Conservation (phyloP, 768 basidiomycete species). For the Xerocomellus chrysenteron region DNA sequence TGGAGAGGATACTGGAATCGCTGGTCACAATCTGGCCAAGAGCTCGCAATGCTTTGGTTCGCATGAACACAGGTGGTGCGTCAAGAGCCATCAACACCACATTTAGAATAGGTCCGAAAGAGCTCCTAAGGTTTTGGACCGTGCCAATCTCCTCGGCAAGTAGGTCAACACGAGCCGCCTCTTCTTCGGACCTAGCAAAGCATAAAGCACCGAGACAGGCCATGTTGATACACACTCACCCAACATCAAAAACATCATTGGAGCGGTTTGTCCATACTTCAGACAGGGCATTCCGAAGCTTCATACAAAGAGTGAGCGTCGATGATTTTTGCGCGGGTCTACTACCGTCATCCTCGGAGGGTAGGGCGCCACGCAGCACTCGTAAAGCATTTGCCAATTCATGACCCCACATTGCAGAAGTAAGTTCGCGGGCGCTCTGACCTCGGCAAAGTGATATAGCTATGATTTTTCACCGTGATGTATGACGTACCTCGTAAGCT, state of each 20-base stretch:
- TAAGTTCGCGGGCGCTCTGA: conserved; percentile 79
- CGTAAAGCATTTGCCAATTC: conserved; percentile 74
- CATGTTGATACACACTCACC: conserved; percentile 44
- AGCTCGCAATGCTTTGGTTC: conserved; percentile 90
- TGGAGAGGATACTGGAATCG: conserved; percentile 78
- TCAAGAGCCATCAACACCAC: conserved; percentile 79
- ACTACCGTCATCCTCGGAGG: conserved; percentile 39
- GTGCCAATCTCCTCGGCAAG: conserved; percentile 76
- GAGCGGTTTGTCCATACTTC: conserved; percentile 71
- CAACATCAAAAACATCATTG: conserved; percentile 78
- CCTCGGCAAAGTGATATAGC: not conserved
- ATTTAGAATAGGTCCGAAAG: conserved; percentile 81
- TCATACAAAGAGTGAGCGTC: conserved; percentile 45
- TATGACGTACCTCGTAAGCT: conserved; percentile 65
- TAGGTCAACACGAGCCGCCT: conserved; percentile 63
- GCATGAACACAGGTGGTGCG: conserved; percentile 84
- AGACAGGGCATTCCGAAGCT: conserved; percentile 61
- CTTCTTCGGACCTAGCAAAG: conserved; percentile 62
- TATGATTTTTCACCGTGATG: not conserved
- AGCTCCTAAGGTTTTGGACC: conserved; percentile 70
- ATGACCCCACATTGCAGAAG: conserved; percentile 76
- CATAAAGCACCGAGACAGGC: conserved; percentile 1
- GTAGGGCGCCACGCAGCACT: conserved; percentile 51
- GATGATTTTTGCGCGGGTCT: conserved; percentile 20
- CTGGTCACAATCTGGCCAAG: conserved; percentile 87